phyloP scores from a whole-genome alignment of 1,139 yeast species.

The Candida sp. region DNA sequence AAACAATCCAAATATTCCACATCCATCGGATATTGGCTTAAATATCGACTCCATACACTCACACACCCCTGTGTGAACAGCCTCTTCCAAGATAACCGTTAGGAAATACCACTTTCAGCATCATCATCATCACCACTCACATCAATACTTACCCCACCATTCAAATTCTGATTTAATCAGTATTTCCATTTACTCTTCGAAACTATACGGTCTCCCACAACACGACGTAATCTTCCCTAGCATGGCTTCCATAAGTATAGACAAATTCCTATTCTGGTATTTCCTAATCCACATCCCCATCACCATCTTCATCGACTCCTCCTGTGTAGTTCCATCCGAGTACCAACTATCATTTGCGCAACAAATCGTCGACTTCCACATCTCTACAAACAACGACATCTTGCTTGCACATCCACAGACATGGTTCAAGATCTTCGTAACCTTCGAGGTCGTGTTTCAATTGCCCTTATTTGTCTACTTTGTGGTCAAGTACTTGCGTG shows the following conservation, averaged over 20 bases:
- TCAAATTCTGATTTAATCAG: neutral
- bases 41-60: too few relatives aligned
- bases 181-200: slow-evolving; percentile 10
- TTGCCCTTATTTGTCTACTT: slow-evolving; percentile 72
- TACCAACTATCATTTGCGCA: slow-evolving; percentile 54
- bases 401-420: slow-evolving; percentile 56
- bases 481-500: slow-evolving; percentile 19
- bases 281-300: slow-evolving; percentile 69
- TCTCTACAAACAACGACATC: slow-evolving; percentile 69
- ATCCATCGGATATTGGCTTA: too few relatives aligned
- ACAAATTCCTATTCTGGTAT: slow-evolving; percentile 54
- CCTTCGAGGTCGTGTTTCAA: slow-evolving; percentile 74
- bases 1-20: too few relatives aligned
- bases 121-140: too few relatives aligned
- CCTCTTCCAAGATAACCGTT: too few relatives aligned
- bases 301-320: slow-evolving; percentile 75
- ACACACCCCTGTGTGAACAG: too few relatives aligned
- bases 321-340: slow-evolving; percentile 63
- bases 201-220: too few relatives aligned
- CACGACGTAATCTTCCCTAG: too few relatives aligned
- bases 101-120: too few relatives aligned
- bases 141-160: neutral
- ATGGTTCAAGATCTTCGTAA: slow-evolving; percentile 77
- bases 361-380: slow-evolving; percentile 58
- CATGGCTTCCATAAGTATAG: slow-evolving; percentile 18